Evolutionary conservation across 306 rosid genomes (phyloP).

Genomic region (Vigna hirtella): DNA sequence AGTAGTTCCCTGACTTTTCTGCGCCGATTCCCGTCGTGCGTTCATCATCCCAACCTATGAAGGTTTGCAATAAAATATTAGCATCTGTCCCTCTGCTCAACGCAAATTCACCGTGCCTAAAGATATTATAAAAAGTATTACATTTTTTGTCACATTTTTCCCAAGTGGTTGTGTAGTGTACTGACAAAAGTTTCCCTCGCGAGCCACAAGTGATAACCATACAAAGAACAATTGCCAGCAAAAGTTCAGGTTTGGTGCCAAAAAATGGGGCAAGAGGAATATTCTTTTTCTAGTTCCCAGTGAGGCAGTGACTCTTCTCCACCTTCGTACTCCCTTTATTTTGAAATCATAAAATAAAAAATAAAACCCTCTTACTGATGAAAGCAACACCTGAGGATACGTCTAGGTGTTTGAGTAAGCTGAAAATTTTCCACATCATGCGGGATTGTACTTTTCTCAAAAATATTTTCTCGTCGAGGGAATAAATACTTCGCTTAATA

Average conservation of each 20-base stretch:
- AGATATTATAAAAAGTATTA: not conserved
- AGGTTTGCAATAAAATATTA: slow-evolving; percentile 2
- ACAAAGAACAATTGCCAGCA: not conserved
- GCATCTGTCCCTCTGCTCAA: slow-evolving; percentile 42
- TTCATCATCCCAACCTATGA: slow-evolving; percentile 1
- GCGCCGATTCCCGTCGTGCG: not conserved
- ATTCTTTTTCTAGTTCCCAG: slow-evolving; percentile 21
- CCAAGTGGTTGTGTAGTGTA: not conserved
- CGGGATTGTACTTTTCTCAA: not conserved
- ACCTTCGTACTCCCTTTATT: slow-evolving; percentile 22
- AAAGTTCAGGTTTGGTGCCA: slow-evolving; percentile 31
- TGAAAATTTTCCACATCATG: not conserved
- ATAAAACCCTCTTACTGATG: not conserved
- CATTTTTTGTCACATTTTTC: not conserved
- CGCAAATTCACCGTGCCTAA: slow-evolving; percentile 16
- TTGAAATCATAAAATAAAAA: not conserved
- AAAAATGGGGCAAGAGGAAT: slow-evolving; percentile 33
- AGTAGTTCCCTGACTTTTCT: not conserved
- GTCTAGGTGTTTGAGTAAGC: not conserved
- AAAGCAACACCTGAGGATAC: not conserved
- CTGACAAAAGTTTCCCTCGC: slow-evolving; percentile 18
- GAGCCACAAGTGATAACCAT: slow-evolving; percentile 22
- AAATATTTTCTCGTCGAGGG: slow-evolving; percentile 1
- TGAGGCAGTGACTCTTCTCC: slow-evolving; percentile 21
- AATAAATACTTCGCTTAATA: not conserved